Evolutionary conservation across 768 basidiomycete genomes (phyloP).

Genomic region (Porpolomopsis calyptriformis): DNA sequence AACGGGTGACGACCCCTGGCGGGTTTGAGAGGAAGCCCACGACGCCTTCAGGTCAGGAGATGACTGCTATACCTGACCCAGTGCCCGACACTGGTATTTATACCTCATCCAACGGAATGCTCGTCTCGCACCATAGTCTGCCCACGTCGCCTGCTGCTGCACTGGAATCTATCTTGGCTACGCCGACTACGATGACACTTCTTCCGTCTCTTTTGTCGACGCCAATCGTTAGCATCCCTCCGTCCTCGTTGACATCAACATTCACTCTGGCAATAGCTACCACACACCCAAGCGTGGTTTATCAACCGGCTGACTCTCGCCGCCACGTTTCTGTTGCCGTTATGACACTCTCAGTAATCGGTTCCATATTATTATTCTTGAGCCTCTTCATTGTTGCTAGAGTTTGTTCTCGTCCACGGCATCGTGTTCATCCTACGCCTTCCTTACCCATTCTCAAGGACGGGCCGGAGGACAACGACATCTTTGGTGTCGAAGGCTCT

Average conservation of each 20-base stretch:
- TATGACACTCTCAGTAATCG: conserved; percentile 44
- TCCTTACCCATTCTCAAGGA: conserved; percentile 67
- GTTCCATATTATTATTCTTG: conserved; percentile 38
- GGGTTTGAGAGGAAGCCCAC: background rate
- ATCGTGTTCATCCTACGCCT: conserved; percentile 50
- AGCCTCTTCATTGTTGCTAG: conserved; percentile 38
- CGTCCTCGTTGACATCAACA: background rate
- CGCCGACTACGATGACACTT: background rate
- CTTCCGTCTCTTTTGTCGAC: conserved; percentile 1
- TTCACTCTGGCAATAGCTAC: background rate
- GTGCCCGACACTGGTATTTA: conserved; percentile 34
- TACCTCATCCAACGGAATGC: conserved; percentile 20
- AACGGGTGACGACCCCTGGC: background rate
- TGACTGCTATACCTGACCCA: conserved; percentile 39
- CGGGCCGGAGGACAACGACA: conserved; percentile 35
- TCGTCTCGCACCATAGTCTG: conserved; percentile 19
- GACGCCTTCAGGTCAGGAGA: conserved; percentile 6
- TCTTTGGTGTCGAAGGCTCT: conserved; percentile 43
- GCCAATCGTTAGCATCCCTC: background rate
- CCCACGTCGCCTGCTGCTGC: conserved; percentile 14
- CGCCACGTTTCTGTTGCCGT: conserved; percentile 37
- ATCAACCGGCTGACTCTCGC: conserved; percentile 15
- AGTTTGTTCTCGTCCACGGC: conserved; percentile 38
- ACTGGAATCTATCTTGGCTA: conserved; percentile 4
- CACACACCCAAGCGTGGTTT: conserved; percentile 1